phyloP scores from a whole-genome alignment of 2,329 filamentous ascomycete species.

The Hortaea werneckii region DNA sequence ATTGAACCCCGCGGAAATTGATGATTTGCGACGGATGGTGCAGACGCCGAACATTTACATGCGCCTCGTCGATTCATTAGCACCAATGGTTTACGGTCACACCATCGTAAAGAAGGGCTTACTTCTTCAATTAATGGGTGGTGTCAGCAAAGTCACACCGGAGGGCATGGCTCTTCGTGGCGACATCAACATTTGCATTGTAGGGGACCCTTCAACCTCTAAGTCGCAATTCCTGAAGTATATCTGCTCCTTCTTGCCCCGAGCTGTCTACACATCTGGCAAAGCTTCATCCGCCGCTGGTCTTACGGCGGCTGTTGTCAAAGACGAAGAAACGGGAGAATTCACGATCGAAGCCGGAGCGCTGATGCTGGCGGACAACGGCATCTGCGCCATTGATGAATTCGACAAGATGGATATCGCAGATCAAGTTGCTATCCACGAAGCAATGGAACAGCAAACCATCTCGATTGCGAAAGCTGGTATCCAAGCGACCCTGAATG shows the following conservation, averaged over 20 bases:
- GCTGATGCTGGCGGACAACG: conserved; percentile 92
- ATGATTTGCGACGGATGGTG: conserved; percentile 85
- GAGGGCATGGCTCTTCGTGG: conserved; percentile 94
- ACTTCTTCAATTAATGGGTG: conserved; percentile 88
- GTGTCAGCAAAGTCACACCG: conserved; percentile 80
- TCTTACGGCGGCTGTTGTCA: conserved; percentile 92
- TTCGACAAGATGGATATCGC: conserved; percentile 99
- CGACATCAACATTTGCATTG: conserved; percentile 97
- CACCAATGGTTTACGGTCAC: conserved; percentile 94
- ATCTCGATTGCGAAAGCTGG: conserved; percentile 98
- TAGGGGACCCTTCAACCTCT: conserved; percentile 91
- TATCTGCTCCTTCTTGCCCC: conserved; percentile 90
- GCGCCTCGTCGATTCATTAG: conserved; percentile 82
- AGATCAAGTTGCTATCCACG: conserved; percentile 97
- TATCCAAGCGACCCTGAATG: conserved; percentile 95
- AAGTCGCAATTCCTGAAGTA: conserved; percentile 99
- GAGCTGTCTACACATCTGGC: conserved; percentile 92
- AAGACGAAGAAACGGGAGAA: conserved; percentile 96
- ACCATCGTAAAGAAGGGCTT: conserved; percentile 96
- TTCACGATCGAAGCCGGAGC: conserved; percentile 98
- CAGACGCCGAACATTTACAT: conserved; percentile 94
- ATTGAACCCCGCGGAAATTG: conserved; percentile 76
- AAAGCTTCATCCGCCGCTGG: conserved; percentile 96
- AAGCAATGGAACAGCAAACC: conserved; percentile 99
- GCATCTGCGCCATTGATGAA: conserved; percentile 96